Evolutionary conservation across 371 early-diverging fungal species (phyloP).

Genomic region (Rhizopus sp.): DNA sequence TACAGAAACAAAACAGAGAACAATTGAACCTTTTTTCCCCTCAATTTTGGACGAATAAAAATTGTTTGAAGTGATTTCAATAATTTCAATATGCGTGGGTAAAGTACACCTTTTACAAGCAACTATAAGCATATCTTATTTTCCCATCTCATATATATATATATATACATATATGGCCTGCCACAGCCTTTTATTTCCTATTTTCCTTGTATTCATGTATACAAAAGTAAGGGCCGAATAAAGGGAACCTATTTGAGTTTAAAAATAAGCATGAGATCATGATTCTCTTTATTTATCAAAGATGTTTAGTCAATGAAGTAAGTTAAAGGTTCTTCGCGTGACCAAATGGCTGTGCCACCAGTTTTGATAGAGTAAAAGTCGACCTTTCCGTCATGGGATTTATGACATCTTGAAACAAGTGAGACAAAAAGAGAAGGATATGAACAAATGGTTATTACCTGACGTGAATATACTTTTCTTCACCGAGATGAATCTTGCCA

Average conservation of each 20-base stretch:
- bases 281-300: too few relatives aligned
- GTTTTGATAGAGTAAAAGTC: slow-evolving; percentile 50
- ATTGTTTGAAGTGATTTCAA: background rate
- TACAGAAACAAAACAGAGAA: background rate
- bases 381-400: slow-evolving; percentile 34
- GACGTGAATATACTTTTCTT: slow-evolving; percentile 50
- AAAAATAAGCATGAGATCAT: too few relatives aligned
- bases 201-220: too few relatives aligned
- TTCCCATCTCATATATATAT: too few relatives aligned
- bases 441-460: slow-evolving; percentile 26
- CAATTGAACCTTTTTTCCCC: background rate
- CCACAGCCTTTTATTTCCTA: too few relatives aligned
- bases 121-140: too few relatives aligned
- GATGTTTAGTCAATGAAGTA: slow-evolving; percentile 54
- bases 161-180: too few relatives aligned
- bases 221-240: too few relatives aligned
- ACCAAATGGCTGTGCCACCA: slow-evolving; percentile 56
- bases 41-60: background rate
- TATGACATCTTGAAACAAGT: slow-evolving; percentile 43
- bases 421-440: background rate
- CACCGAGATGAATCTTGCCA: slow-evolving; percentile 55
- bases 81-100: too few relatives aligned
- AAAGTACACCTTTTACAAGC: too few relatives aligned
- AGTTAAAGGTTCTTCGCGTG: slow-evolving; percentile 50
- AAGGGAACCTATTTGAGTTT: too few relatives aligned